Conservation (phyloP, 2,329 filamentous ascomycete genomes). For the Trichoderma harzianum region DNA sequence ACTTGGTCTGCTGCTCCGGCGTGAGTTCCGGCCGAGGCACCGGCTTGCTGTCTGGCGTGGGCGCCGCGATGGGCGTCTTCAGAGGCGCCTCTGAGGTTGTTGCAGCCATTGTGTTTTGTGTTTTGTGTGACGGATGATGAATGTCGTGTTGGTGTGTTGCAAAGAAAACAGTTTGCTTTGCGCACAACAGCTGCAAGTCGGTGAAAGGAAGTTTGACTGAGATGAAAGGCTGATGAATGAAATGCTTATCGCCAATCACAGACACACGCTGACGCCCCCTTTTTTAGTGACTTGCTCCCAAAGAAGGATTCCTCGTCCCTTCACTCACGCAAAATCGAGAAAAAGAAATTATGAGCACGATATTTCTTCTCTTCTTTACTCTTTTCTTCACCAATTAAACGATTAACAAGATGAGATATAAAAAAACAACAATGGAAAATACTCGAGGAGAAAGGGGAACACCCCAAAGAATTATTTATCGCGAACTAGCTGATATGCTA, state of each 20-base stretch:
- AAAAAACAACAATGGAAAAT: not conserved
- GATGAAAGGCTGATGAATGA: not conserved
- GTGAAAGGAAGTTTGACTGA: not conserved
- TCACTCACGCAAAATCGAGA: not conserved
- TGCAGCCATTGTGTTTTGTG: not conserved
- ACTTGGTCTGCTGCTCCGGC: conserved; percentile 76
- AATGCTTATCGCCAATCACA: not conserved
- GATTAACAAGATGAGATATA: not conserved
- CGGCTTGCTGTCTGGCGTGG: conserved; percentile 57
- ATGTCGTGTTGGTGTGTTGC: not conserved
- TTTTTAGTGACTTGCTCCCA: not conserved
- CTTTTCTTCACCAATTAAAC: not conserved
- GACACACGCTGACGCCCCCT: not conserved
- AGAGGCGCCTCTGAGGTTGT: not conserved
- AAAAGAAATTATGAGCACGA: not conserved
- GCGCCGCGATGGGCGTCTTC: conserved; percentile 29
- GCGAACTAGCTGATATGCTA: not conserved
- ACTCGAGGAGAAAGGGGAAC: not conserved
- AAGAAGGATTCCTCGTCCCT: not conserved
- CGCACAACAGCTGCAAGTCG: not conserved
- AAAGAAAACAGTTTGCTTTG: not conserved
- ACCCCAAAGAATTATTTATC: not conserved
- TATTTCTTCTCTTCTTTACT: not conserved
- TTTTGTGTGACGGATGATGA: not conserved
- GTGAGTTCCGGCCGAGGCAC: conserved; percentile 59